Percentiles rank a stretch among this genome's conserved stretches.
These are phyloP conservation scores for Botrytis byssoidea DNA, from an alignment of 2,329 filamentous ascomycete genomes.

Conservation along the genomic window DNA sequence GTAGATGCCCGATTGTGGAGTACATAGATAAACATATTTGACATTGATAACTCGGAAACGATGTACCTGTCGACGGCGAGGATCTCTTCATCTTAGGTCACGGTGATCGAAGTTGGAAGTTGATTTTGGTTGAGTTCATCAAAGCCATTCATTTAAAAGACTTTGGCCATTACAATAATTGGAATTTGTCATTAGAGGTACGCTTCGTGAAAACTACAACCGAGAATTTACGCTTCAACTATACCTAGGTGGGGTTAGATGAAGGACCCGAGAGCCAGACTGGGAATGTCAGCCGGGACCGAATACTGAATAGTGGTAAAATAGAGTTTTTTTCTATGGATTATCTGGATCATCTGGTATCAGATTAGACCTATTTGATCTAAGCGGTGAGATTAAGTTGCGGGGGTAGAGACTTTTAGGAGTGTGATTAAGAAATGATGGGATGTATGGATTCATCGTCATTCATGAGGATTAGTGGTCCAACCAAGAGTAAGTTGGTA, in stretches of 20 bases:
- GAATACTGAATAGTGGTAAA: background rate
- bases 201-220: background rate
- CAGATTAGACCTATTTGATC: background rate
- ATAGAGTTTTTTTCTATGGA: background rate
- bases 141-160: background rate
- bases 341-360: background rate
- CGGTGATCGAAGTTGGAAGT: background rate
- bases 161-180: background rate
- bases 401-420: background rate
- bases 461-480: background rate
- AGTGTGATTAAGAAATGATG: background rate
- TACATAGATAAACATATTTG: slow-evolving; percentile 16
- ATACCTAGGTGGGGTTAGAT: background rate
- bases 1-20: slow-evolving; percentile 15
- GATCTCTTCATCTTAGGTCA: slow-evolving; percentile 9
- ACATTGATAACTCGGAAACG: slow-evolving; percentile 17
- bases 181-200: background rate
- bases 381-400: background rate
- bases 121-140: background rate
- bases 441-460: background rate
- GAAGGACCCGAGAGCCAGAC: background rate
- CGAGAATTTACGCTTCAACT: background rate
- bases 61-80: background rate
- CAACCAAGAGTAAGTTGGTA: background rate
- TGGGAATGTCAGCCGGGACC: background rate